phyloP scores from a whole-genome alignment of 345 rosid genomes.

The Eucalyptus coolabah region DNA sequence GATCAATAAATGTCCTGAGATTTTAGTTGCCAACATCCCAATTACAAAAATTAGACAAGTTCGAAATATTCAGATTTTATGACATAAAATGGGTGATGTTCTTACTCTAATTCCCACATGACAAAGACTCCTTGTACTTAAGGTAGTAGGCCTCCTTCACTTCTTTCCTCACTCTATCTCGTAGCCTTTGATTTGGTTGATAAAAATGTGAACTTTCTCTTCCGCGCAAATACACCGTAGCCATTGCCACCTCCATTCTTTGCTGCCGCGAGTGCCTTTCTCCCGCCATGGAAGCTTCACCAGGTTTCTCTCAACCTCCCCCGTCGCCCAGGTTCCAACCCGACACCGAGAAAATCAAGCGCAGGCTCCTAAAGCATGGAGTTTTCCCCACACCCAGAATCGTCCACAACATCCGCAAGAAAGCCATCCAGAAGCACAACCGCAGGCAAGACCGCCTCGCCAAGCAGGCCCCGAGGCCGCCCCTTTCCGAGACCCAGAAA shows the following conservation, averaged over 20 bases:
- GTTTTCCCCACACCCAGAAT: constrained; percentile 70
- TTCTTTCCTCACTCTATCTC: background rate
- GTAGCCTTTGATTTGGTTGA: background rate
- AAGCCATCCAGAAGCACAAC: constrained; percentile 65
- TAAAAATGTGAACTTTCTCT: background rate
- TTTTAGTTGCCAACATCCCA: background rate
- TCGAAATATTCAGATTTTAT: background rate
- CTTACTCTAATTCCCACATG: background rate
- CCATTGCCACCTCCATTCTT: background rate
- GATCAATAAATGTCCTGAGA: background rate
- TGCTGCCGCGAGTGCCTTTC: background rate
- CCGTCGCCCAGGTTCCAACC: constrained; percentile 35
- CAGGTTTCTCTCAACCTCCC: constrained; percentile 10
- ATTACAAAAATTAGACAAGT: background rate
- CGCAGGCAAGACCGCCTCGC: constrained; percentile 40
- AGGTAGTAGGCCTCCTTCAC: background rate
- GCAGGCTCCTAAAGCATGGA: constrained; percentile 35
- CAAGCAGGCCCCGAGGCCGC: constrained; percentile 11
- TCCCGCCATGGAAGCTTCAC: constrained; percentile 42
- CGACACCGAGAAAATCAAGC: constrained; percentile 42
- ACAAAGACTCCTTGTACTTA: background rate
- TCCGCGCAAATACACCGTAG: background rate
- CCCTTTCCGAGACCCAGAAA: constrained; percentile 31
- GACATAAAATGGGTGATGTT: background rate
- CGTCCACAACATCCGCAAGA: constrained; percentile 56